These are phyloP conservation scores for Alternaria incomplexa DNA, from an alignment of 2,329 filamentous ascomycete genomes.

Conservation along the genomic window DNA sequence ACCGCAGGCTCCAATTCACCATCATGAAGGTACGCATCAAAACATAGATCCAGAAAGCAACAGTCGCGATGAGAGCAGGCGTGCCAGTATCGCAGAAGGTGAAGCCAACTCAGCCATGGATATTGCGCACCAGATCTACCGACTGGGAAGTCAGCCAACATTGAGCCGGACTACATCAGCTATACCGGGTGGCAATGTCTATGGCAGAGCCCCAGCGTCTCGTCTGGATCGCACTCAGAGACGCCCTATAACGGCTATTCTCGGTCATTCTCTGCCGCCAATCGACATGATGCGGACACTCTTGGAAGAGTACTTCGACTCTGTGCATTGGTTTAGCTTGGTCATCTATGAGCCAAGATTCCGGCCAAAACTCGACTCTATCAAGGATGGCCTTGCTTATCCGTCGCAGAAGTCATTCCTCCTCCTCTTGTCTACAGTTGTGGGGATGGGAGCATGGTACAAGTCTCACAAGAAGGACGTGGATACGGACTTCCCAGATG, in stretches of 20 bases:
- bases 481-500: conserved; percentile 6
- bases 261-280: conserved; percentile 33
- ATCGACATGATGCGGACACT: conserved; percentile 37
- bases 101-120: conserved; percentile 46
- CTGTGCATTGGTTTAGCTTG: conserved; percentile 55
- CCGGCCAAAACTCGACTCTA: conserved; percentile 39
- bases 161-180: conserved; percentile 43
- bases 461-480: conserved; percentile 28
- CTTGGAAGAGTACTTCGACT: conserved; percentile 51
- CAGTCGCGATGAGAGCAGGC: conserved; percentile 6
- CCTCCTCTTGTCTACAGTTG: conserved; percentile 46
- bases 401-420: conserved; percentile 47
- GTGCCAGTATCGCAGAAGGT: conserved; percentile 3
- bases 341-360: conserved; percentile 53
- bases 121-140: conserved; percentile 30
- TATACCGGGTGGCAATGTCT: conserved; percentile 10
- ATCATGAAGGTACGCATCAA: neutral
- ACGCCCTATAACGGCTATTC: conserved; percentile 20
- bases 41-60: neutral
- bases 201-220: neutral
- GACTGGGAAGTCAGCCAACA: conserved; percentile 19
- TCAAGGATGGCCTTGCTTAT: conserved; percentile 40
- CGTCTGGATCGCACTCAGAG: conserved; percentile 20
- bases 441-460: conserved; percentile 51
- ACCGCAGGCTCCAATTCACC: neutral